Conservation (phyloP, 1,139 yeast species). For the Suhomyces bokatorum region DNA sequence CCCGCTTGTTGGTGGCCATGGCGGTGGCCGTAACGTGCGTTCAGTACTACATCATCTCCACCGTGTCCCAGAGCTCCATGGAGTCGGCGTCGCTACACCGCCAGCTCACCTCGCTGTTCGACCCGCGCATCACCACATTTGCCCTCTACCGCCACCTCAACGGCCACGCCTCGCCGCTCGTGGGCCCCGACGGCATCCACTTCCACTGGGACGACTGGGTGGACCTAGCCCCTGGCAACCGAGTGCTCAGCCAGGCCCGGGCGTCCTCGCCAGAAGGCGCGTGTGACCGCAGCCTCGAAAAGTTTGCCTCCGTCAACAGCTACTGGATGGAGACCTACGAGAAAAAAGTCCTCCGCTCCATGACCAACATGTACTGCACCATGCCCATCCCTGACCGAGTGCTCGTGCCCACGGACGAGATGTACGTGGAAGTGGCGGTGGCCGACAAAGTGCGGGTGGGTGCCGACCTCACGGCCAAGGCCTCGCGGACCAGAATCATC, state of each 20-base stretch:
- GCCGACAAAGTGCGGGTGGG: slow-evolving; percentile 30
- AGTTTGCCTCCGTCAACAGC: slow-evolving; percentile 34
- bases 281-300: slow-evolving; percentile 25
- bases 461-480: slow-evolving; percentile 9
- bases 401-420: slow-evolving; percentile 28
- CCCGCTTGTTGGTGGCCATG: neutral
- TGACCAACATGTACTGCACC: slow-evolving; percentile 37
- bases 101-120: slow-evolving; percentile 26
- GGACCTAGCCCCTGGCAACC: slow-evolving; percentile 31
- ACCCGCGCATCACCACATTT: slow-evolving; percentile 31
- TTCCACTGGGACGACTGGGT: slow-evolving; percentile 51
- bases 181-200: slow-evolving; percentile 23
- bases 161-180: slow-evolving; percentile 11
- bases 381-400: slow-evolving; percentile 33
- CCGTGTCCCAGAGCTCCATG: slow-evolving; percentile 24
- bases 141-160: slow-evolving; percentile 23
- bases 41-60: slow-evolving; percentile 1
- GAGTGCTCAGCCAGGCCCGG: slow-evolving; percentile 23
- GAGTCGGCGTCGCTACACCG: slow-evolving; percentile 27
- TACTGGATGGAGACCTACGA: slow-evolving; percentile 38
- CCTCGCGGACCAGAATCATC: neutral
- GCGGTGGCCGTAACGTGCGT: neutral
- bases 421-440: slow-evolving; percentile 34
- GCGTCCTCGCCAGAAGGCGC: slow-evolving; percentile 23
- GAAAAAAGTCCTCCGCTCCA: slow-evolving; percentile 37